Base-by-base conservation (phyloP, 2,329 filamentous ascomycete species). In the Alternaria consortialis region DNA sequence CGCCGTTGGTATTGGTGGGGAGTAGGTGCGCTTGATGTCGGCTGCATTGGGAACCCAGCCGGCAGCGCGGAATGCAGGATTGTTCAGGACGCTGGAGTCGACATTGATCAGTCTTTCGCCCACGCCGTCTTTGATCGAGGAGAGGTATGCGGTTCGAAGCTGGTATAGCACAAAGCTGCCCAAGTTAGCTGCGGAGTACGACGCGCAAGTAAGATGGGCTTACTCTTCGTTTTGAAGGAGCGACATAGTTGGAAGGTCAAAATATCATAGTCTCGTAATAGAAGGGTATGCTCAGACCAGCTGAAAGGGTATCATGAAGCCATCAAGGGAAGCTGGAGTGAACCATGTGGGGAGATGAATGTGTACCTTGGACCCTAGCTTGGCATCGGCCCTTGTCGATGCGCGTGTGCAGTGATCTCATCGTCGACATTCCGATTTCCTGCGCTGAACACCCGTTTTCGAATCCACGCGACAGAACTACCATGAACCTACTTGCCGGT, bases 41-140 rank as follows among this genome's bases (percentile, higher is more conserved):
- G 89, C 86, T 9, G 89, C 87, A 72, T 91, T 91, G 50, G 89
- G 83, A 43, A 88, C 86, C 92, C 92, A 95, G 66, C 92, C 92
- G 62, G 91, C 91, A 51, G 91, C 88, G 79, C 93, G 93, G 82
- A 94, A 95, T 31, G 91, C 89, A 2, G 90, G 88, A 29, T 91
- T 91, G 75, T 93, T 94, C 65, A 95, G 84, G 73, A 94, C 90
- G 65, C 85, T 85, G 73, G 93, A 89, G 78, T 94, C 92, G 63
- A 96, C 86, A 39, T 89, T 92, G 75, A 96, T 92, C 40, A 95
- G 85, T 20, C 92, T 89, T 78, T 96, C 92, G 67, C 92, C 92
- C 7, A 95, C 91, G 63, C 92, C 92, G 76, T 96, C 92, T 67
- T 91, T 90, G 67, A 94, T 89, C 65, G 92, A 88, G 67, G 89